Percentiles rank a stretch among this genome's conserved stretches.
These are phyloP conservation scores for Staphylotrichum tortipilum DNA, from an alignment of 495 filamentous ascomycete genomes.

Conservation along the genomic window DNA sequence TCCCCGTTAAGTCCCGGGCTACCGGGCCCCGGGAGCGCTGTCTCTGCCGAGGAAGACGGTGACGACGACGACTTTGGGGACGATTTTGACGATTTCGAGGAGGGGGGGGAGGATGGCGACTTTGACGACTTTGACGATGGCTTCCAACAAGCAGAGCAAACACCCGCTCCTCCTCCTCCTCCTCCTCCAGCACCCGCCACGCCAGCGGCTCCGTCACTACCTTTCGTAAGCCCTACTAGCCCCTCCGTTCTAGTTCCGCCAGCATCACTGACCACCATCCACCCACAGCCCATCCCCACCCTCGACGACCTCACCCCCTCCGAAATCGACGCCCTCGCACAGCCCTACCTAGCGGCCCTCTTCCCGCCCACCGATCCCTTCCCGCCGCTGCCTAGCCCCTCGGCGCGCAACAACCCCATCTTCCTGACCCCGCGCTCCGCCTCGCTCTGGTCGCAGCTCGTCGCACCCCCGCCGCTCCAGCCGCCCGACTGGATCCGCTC, in stretches of 20 bases:
- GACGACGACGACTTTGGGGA: slow-evolving; percentile 55
- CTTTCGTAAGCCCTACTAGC: slow-evolving; percentile 41
- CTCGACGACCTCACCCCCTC: slow-evolving; percentile 51
- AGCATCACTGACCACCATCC: background rate
- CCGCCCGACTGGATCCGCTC: slow-evolving; percentile 97
- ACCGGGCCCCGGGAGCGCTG: slow-evolving; percentile 3
- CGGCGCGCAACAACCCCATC: slow-evolving; percentile 42
- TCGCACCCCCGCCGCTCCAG: slow-evolving; percentile 86
- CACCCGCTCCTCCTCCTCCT: slow-evolving; percentile 36
- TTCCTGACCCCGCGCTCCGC: slow-evolving; percentile 65
- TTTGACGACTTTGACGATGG: slow-evolving; percentile 70
- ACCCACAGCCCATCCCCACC: slow-evolving; percentile 59
- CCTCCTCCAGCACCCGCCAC: slow-evolving; percentile 13
- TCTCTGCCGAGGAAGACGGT: background rate
- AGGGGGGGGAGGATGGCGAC: slow-evolving; percentile 64
- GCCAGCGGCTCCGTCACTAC: slow-evolving; percentile 35
- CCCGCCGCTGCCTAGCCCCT: slow-evolving; percentile 36
- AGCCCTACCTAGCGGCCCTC: slow-evolving; percentile 48
- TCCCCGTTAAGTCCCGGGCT: slow-evolving; percentile 13
- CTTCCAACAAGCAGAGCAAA: slow-evolving; percentile 57
- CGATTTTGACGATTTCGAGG: slow-evolving; percentile 96
- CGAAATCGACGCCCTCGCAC: slow-evolving; percentile 43
- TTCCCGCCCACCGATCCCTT: slow-evolving; percentile 48
- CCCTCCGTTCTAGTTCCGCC: background rate
- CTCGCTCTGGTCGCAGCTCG: slow-evolving; percentile 93